These are phyloP conservation scores for Pleurotus tuber-regium DNA, from an alignment of 768 basidiomycete genomes.

Conservation along the genomic window DNA sequence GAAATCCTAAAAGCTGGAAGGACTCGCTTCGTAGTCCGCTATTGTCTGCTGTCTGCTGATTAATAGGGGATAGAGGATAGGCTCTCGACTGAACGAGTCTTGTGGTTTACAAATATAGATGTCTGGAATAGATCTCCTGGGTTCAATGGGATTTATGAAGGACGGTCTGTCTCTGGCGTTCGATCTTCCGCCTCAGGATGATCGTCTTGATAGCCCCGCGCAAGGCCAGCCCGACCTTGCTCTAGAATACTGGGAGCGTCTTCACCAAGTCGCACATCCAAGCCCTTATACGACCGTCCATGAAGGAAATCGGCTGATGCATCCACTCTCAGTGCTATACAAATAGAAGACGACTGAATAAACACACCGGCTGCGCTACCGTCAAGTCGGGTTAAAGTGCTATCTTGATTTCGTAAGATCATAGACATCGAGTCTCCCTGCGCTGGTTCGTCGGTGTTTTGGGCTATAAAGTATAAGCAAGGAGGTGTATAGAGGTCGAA, in stretches of 20 bases:
- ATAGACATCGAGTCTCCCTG: constrained; percentile 38
- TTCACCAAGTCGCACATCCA: constrained; percentile 74
- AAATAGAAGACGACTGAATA: constrained; percentile 8
- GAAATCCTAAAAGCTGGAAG: too few relatives aligned
- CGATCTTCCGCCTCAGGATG: constrained; percentile 17
- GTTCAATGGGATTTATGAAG: too few relatives aligned
- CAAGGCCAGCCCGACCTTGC: constrained; percentile 88
- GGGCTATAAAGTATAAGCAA: constrained; percentile 1
- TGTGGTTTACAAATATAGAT: too few relatives aligned
- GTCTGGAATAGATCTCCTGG: too few relatives aligned
- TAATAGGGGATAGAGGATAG: too few relatives aligned
- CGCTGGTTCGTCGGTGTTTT: constrained; percentile 14
- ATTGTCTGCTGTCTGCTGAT: too few relatives aligned
- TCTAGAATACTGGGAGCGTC: constrained; percentile 81
- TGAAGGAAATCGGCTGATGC: constrained; percentile 61
- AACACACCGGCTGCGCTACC: constrained; percentile 72
- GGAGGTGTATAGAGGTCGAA: neutral
- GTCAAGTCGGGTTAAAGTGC: constrained; percentile 46
- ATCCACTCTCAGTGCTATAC: constrained; percentile 3
- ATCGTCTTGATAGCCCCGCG: constrained; percentile 78
- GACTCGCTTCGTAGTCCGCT: too few relatives aligned
- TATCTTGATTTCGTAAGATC: constrained; percentile 63
- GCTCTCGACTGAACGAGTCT: too few relatives aligned
- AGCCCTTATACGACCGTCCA: constrained; percentile 71
- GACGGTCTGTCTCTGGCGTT: too few relatives aligned